Base-by-base conservation (phyloP, 257 asterid species). In the Solanum ossicruentum region DNA sequence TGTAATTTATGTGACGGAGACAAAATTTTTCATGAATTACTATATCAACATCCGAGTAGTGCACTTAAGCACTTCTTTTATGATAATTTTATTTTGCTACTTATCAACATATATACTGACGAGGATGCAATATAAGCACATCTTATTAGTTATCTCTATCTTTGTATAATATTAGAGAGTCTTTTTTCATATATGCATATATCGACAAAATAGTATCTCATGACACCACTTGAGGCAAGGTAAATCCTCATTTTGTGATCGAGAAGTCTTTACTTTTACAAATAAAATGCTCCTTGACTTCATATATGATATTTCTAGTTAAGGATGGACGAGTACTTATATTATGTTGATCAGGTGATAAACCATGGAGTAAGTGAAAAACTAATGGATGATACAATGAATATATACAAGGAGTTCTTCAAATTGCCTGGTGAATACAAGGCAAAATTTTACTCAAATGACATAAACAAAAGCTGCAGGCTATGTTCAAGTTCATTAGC, bases 341-440 rank as follows among this genome's bases (percentile, higher is more conserved):
- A 17, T 56, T 39, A 28, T 28, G 18, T 13, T 79, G 65, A 8
- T 8, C 65, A 92, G 95, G 94, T 91, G 87, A 88, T 43, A 17
- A 87, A 90, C 80, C 95, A 93, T 87, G 97, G 93, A 71, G 88
- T 92, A 41, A 57, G 88, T 10, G 86, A 86, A 65, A 88, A 84
- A 47, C 86, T 91, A 70, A 65, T 85, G 75, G 71, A 61, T 16
- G 90, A 87, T 11, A 87, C 93, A 9, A 58, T 85, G 84, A 81
- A 87, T 81, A 91, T 88, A 41, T 39, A 70, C 87, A 84, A 87
- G 82, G 93, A 93, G 81, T 85, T 91, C 63, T 89, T 92, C 69
- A 57, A 72, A 16, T 51, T 84, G 81, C 90, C 89, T 3, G 18
- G 26, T 0, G 94, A 90, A 70, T 94, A 92, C 71, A 91, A 88